Percentiles rank a stretch among this genome's conserved stretches.
These are phyloP conservation scores for Aspergillus cristatus DNA, from an alignment of 495 filamentous ascomycete genomes.

Conservation along the genomic window DNA sequence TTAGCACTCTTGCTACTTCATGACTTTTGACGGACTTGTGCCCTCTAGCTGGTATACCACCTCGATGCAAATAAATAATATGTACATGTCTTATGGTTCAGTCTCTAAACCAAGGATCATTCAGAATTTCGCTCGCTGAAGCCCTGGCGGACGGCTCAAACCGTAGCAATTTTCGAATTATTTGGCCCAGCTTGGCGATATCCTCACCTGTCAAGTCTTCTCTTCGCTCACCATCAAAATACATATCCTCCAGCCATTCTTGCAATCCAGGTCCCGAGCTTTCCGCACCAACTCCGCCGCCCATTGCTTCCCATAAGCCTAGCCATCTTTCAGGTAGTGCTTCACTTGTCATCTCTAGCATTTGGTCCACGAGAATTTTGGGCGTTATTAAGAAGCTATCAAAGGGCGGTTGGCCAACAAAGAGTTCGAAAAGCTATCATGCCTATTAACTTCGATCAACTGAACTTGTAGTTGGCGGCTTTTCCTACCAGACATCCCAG, in stretches of 20 bases:
- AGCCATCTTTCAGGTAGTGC: slow-evolving; percentile 25
- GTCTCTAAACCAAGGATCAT: slow-evolving; percentile 23
- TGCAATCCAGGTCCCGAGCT: slow-evolving; percentile 18
- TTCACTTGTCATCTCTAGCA: slow-evolving; percentile 25
- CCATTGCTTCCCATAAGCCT: slow-evolving; percentile 11
- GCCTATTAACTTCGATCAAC: slow-evolving; percentile 7
- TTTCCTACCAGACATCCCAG: slow-evolving; percentile 30
- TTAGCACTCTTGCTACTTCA: no score
- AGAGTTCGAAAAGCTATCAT: slow-evolving; percentile 31
- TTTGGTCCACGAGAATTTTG: slow-evolving; percentile 21
- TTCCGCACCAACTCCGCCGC: neutral
- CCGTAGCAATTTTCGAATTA: slow-evolving; percentile 20
- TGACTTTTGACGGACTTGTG: no score
- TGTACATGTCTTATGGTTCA: no score
- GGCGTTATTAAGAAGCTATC: slow-evolving; percentile 24
- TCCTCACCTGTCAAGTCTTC: slow-evolving; percentile 21
- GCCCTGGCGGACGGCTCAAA: slow-evolving; percentile 27
- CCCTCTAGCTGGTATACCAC: no score
- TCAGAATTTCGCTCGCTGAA: slow-evolving; percentile 22
- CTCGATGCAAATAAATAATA: no score
- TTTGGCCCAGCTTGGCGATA: slow-evolving; percentile 21
- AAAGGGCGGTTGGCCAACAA: slow-evolving; percentile 28
- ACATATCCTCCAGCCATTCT: slow-evolving; percentile 30
- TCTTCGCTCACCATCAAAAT: slow-evolving; percentile 16
- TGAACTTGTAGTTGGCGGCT: neutral